Base-by-base conservation (phyloP, 768 basidiomycete species). In the Daedaleopsis sinensis region DNA sequence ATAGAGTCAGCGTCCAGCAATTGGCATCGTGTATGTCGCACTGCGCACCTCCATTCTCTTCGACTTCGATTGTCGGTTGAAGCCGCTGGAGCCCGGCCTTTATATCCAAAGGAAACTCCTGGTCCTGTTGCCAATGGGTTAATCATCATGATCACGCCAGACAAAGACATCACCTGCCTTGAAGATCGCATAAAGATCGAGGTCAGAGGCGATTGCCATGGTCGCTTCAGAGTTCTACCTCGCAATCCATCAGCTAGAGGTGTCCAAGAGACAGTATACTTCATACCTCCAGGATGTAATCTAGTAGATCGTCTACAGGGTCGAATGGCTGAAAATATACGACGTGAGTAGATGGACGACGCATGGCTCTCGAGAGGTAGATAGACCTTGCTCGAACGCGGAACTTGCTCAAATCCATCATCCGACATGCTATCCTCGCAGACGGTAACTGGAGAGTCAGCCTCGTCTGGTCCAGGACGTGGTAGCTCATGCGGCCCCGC, bases 221-320 rank as follows among this genome's bases (percentile, higher is more conserved):
- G 42, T 13, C 11, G 61, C 61, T n/a, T 58, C 56, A 6, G 57
- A 63, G 19, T 58, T 50, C 61, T 63, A 21, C 1, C n/a, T 13
- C 19, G 23, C 27, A 51, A 10, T 13, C 0, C 5, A 52, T 32
- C n/a, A 47, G 21, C 10, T 7, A 43, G 1, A 10, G 5, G n/a
- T 8, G 2, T 19, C 2, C 8, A 18, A 2, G 4, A 2, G 16
- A 21, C n/a, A n/a, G 5, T 11, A 12, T 5, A 23, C 21, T 9
- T 19, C 38, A 1, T 44, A 66, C 65, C 53, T 55, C 18, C 2
- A 66, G 43, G 16, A 66, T 66, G 38, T 66, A 63, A 39, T 66
- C 65, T 12, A 66, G 50, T 0, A 59, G 47, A 7, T 24, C 36
- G 27, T 61, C 49, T 9, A 66, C 59, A 1, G 65, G 62, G 21